Evolutionary conservation across 2,329 filamentous ascomycete species (phyloP), one percentile per base, ranked within the genome.

Genomic region (Colletotrichum aenigma): DNA sequence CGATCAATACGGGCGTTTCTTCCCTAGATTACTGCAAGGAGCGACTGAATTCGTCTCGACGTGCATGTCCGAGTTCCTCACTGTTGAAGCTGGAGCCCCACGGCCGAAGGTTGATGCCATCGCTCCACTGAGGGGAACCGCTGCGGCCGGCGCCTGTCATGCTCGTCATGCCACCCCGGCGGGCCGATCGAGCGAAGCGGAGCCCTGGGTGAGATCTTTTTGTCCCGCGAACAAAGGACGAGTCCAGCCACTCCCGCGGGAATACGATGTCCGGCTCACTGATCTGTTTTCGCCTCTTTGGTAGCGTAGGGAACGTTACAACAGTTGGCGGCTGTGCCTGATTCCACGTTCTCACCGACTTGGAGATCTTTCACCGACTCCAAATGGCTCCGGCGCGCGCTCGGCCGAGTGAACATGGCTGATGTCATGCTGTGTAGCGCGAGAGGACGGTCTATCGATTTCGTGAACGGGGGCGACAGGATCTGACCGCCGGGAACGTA

Each of bases 221-320:
- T 6, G 30, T 64, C 48, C 55, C 26, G 13, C 18, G n/a, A 67
- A 28, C 58, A 32, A 36, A 66, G 28, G 16, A 36, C n/a, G n/a
- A 32, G 43, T 52, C 8, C 26, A 48, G 48, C 48, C 48, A 58
- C 60, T 60, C 12, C 26, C 26, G 18, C n/a, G 30, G 4, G 32
- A 38, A 21, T 43, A 13, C 32, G 36, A 12, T 48, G 34, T 16
- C 32, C 18, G 28, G 34, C n/a, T 32, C 52, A n/a, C 28, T 24
- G 43, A 2, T 7, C 5, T 28, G 26, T 21, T 52, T 48, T n/a
- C 18, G 60, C 18, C 68, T 43, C 52, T 5, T 32, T 1, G 18
- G 16, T 34, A 34, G 58, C 58, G n/a, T 52, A 70, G 52, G 72
- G 10, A 75, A 73, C 73, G 73, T 73, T 73, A 60, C 73, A 73